phyloP scores from a whole-genome alignment of 2,329 filamentous ascomycete genomes.

The Penicillium sp. region DNA sequence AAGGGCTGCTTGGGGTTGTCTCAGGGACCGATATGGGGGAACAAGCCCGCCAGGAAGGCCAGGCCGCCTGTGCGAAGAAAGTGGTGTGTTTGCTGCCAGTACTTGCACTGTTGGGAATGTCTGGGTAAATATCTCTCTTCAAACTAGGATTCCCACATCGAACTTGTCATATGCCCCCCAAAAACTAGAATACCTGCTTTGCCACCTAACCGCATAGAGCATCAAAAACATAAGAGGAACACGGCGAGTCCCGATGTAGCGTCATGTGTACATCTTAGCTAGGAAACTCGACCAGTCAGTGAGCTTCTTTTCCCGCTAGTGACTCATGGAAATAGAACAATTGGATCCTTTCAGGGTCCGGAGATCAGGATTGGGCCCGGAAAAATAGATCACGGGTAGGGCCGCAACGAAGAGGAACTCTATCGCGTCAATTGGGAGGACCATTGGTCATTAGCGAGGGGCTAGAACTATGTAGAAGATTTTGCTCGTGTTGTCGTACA shows the following conservation, averaged over 20 bases:
- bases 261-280: slow-evolving; percentile 7
- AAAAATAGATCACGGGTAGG: slow-evolving; percentile 11
- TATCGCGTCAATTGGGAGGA: slow-evolving; percentile 1
- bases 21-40: not conserved
- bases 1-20: not conserved
- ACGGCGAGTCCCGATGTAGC: slow-evolving; percentile 13
- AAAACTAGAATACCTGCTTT: slow-evolving; percentile 5
- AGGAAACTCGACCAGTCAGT: not conserved
- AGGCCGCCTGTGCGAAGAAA: not conserved
- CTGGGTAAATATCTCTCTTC: not conserved
- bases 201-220: slow-evolving; percentile 1
- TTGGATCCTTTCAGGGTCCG: not conserved
- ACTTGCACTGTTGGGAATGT: not conserved
- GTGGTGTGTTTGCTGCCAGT: not conserved
- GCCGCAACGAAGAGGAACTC: slow-evolving; percentile 6
- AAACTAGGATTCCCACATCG: not conserved
- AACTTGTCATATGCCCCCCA: not conserved
- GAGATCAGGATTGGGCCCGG: not conserved
- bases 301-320: slow-evolving; percentile 9
- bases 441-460: not conserved
- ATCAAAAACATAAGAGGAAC: slow-evolving; percentile 2
- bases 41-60: not conserved
- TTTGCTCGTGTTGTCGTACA: not conserved
- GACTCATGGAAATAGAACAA: not conserved
- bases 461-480: slow-evolving; percentile 8